These are phyloP conservation scores for Auricularia cornea DNA, from an alignment of 768 basidiomycete species.

Conservation along the genomic window DNA sequence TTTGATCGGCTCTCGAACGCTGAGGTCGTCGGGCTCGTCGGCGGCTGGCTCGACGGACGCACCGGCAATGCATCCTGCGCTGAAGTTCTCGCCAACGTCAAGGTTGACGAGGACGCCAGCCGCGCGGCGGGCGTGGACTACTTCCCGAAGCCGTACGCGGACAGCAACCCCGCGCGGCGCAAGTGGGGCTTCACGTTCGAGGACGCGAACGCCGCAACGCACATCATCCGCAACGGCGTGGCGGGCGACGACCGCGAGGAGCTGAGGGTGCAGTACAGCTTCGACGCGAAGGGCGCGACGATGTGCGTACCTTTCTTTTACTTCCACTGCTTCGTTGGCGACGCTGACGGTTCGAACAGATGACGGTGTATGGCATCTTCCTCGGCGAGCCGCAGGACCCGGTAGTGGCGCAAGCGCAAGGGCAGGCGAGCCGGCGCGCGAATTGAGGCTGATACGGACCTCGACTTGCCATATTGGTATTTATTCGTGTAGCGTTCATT, in stretches of 20 bases:
- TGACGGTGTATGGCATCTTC: too few species aligned
- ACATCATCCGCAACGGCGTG: conserved; percentile 46
- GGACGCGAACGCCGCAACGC: conserved; percentile 39
- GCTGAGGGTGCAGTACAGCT: background rate
- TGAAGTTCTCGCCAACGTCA: conserved; percentile 2
- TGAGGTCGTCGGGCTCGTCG: conserved; percentile 48
- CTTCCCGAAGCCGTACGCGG: conserved; percentile 30
- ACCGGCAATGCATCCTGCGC: conserved; percentile 5
- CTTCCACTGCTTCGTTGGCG: too few species aligned
- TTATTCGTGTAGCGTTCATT: too few species aligned
- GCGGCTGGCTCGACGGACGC: conserved; percentile 33
- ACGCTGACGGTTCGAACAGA: too few species aligned
- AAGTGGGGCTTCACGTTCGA: conserved; percentile 33
- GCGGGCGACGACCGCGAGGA: conserved; percentile 39
- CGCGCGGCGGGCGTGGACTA: conserved; percentile 24
- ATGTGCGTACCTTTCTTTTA: too few species aligned
- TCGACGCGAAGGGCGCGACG: conserved; percentile 26
- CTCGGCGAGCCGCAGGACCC: too few species aligned
- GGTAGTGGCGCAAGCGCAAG: too few species aligned
- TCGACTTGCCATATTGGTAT: too few species aligned
- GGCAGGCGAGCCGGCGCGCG: too few species aligned
- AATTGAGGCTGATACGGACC: too few species aligned
- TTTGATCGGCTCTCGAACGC: conserved; percentile 47
- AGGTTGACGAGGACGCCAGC: conserved; percentile 10
- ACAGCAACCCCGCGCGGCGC: conserved; percentile 23